These are phyloP conservation scores for Euryodendron excelsum DNA, from an alignment of 148 eudicot species.

Conservation along the genomic window DNA sequence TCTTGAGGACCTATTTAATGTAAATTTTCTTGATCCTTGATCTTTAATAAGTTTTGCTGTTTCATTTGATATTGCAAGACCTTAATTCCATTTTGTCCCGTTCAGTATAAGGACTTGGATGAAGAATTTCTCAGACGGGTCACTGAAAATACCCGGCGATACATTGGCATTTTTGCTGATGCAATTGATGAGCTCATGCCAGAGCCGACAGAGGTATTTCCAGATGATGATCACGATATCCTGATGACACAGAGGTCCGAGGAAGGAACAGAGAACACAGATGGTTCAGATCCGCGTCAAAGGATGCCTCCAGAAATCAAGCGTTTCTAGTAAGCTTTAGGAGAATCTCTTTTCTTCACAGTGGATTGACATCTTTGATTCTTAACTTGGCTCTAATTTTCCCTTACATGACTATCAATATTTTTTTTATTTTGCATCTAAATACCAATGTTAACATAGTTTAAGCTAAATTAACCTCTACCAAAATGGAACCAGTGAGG, in stretches of 20 bases:
- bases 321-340: constrained; percentile 66
- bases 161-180: constrained; percentile 71
- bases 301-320: constrained; percentile 93
- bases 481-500: constrained; percentile 60
- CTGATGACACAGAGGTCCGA: constrained; percentile 91
- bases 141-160: constrained; percentile 76
- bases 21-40: constrained; percentile 18
- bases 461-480: not conserved
- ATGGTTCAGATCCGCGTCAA: constrained; percentile 68
- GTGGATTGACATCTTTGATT: not conserved
- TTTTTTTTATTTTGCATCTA: not conserved
- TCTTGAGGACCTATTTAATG: constrained; percentile 69
- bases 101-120: constrained; percentile 86
- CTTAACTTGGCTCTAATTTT: not conserved
- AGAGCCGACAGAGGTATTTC: constrained; percentile 83
- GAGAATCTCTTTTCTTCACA: not conserved
- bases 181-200: constrained; percentile 91
- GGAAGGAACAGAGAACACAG: constrained; percentile 68
- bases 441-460: not conserved
- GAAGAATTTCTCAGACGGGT: constrained; percentile 78
- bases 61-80: constrained; percentile 10
- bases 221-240: constrained; percentile 90
- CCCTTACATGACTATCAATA: not conserved
- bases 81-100: constrained; percentile 9
- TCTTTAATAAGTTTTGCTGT: not conserved